A percentile compares a stretch with the other conserved stretches of the same genome.
phyloP scores from a whole-genome alignment of 1,284 basidiomycete genomes.

The Cerioporus squamosus region DNA sequence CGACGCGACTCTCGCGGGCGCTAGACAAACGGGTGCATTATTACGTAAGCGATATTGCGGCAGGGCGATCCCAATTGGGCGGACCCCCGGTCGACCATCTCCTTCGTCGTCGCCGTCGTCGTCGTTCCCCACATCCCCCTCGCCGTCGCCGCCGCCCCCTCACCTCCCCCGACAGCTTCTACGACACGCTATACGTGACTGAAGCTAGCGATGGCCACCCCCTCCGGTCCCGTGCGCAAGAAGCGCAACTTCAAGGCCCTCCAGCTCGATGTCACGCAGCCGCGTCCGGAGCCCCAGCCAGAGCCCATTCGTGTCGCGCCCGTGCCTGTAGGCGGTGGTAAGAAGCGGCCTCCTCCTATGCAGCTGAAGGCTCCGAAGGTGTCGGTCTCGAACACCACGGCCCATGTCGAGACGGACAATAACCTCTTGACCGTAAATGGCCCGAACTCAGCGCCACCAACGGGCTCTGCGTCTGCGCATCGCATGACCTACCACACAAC shows the following conservation, averaged over 20 bases:
- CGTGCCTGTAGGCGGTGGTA: slow-evolving; percentile 41
- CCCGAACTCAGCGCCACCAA: slow-evolving; percentile 45
- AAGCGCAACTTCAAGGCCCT: slow-evolving; percentile 84
- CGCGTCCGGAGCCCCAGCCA: slow-evolving; percentile 45
- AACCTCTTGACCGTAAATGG: slow-evolving; percentile 43
- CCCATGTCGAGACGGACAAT: slow-evolving; percentile 41
- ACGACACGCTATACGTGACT: neutral
- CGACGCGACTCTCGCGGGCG: neutral
- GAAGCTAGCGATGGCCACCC: slow-evolving; percentile 16
- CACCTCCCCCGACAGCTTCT: neutral
- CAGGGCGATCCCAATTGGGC: slow-evolving; percentile 2
- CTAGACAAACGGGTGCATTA: no score
- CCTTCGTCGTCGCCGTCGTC: slow-evolving; percentile 8
- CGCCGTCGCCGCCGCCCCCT: neutral
- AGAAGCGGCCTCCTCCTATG: slow-evolving; percentile 69
- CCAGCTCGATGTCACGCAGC: slow-evolving; percentile 59
- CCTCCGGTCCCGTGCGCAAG: slow-evolving; percentile 59
- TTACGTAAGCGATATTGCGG: neutral
- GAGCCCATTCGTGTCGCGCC: slow-evolving; percentile 43
- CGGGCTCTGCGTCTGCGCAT: slow-evolving; percentile 44
- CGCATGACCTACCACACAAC: slow-evolving; percentile 73
- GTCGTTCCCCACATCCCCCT: slow-evolving; percentile 7
- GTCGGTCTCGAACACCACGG: slow-evolving; percentile 47
- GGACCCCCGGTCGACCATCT: slow-evolving; percentile 17
- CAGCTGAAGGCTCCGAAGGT: slow-evolving; percentile 51